A percentile compares a stretch with the other conserved stretches of the same genome.
phyloP scores from a whole-genome alignment of 176 grass and related monocot species.

The Phoenix dactylifera region DNA sequence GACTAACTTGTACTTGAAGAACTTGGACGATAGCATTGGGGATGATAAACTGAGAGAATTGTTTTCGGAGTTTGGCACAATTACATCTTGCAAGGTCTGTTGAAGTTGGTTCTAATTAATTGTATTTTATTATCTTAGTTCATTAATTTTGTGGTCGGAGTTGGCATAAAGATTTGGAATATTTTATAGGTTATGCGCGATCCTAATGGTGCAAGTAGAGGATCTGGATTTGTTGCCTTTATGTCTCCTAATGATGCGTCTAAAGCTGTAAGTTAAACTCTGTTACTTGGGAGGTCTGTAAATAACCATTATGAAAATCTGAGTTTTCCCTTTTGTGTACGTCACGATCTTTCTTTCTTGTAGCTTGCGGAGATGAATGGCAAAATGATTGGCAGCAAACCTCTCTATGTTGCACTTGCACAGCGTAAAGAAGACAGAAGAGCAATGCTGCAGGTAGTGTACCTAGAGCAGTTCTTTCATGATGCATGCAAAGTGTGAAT shows the following conservation, averaged over 20 bases:
- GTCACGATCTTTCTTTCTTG: not conserved
- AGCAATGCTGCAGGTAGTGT: slow-evolving; percentile 70
- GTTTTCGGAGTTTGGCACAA: slow-evolving; percentile 57
- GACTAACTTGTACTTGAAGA: slow-evolving; percentile 90
- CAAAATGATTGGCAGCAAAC: slow-evolving; percentile 84
- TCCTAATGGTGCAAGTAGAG: slow-evolving; percentile 65
- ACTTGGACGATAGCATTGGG: slow-evolving; percentile 77
- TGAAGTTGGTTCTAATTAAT: not conserved
- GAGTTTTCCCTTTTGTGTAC: not conserved
- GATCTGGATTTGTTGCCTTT: slow-evolving; percentile 94
- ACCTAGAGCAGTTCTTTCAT: not conserved
- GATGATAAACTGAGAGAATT: slow-evolving; percentile 79
- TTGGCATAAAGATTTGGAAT: slow-evolving; percentile 12
- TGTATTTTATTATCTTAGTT: slow-evolving; percentile 1
- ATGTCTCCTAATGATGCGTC: slow-evolving; percentile 66
- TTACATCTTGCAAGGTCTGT: slow-evolving; percentile 85
- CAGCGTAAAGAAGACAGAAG: slow-evolving; percentile 93
- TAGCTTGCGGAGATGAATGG: slow-evolving; percentile 92
- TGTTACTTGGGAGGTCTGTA: not conserved
- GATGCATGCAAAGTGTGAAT: too few relatives aligned
- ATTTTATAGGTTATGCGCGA: slow-evolving; percentile 75
- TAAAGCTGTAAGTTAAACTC: slow-evolving; percentile 51
- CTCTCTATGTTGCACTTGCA: slow-evolving; percentile 87
- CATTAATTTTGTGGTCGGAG: not conserved
- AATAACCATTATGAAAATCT: not conserved